These are phyloP conservation scores for Boletus insuetus DNA, from an alignment of 768 basidiomycete genomes.

Conservation along the genomic window DNA sequence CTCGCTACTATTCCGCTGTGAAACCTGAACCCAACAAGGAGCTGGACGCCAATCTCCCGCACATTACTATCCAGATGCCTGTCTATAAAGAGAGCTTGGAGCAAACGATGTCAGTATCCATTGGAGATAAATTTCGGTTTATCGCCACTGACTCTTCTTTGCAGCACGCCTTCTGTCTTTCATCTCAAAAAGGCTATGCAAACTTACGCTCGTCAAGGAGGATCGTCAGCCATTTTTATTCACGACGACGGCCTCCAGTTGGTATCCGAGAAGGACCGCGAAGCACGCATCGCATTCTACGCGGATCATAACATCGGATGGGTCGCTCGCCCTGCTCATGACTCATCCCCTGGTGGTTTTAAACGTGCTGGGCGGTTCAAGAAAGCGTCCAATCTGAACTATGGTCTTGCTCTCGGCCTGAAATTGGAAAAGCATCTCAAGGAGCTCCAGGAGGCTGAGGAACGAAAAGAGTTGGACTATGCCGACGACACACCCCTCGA, in stretches of 20 bases:
- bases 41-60: conserved; percentile 63
- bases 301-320: conserved; percentile 57
- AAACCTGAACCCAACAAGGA: conserved; percentile 59
- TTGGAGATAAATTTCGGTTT: neutral
- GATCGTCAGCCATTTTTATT: conserved; percentile 54
- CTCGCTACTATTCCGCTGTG: conserved; percentile 74
- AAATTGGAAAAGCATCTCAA: conserved; percentile 36
- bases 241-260: conserved; percentile 63
- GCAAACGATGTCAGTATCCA: conserved; percentile 68
- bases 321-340: conserved; percentile 55
- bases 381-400: conserved; percentile 93
- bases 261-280: conserved; percentile 44
- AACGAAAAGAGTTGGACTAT: conserved; percentile 34
- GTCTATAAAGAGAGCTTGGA: conserved; percentile 87
- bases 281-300: conserved; percentile 51
- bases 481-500: conserved; percentile 52
- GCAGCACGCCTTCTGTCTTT: conserved; percentile 65
- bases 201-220: conserved; percentile 64
- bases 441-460: conserved; percentile 42
- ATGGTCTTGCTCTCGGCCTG: conserved; percentile 49
- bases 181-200: conserved; percentile 62
- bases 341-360: conserved; percentile 18
- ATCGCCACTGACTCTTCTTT: neutral
- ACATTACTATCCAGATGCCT: conserved; percentile 79
- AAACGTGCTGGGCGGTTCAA: conserved; percentile 80